Conservation (phyloP, 768 basidiomycete species). For the Mycena alexandri region DNA sequence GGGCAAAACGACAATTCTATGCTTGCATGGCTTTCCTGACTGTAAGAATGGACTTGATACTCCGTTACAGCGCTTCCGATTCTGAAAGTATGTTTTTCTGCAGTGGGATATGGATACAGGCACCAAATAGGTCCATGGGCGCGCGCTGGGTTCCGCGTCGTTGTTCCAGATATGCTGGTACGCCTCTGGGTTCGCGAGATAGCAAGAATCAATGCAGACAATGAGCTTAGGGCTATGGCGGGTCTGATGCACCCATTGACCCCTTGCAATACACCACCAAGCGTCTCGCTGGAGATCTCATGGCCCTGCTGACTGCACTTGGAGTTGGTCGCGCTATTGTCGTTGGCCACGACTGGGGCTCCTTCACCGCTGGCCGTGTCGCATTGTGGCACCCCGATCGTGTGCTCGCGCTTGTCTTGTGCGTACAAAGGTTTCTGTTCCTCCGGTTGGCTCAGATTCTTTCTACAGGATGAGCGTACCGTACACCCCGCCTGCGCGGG, state of each 20-base stretch:
- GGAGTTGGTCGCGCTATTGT: slow-evolving; percentile 68
- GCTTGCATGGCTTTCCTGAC: slow-evolving; percentile 88
- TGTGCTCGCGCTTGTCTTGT: slow-evolving; percentile 71
- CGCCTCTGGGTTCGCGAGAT: too few species aligned
- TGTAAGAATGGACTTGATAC: slow-evolving; percentile 48
- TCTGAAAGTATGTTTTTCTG: background rate
- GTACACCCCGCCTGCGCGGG: slow-evolving; percentile 68
- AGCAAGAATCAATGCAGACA: too few species aligned
- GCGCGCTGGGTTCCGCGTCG: slow-evolving; percentile 68
- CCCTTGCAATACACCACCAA: slow-evolving; percentile 70
- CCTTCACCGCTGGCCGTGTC: slow-evolving; percentile 72
- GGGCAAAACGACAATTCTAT: slow-evolving; percentile 68
- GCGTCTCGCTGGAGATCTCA: slow-evolving; percentile 71
- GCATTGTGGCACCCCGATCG: slow-evolving; percentile 80
- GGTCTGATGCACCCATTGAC: slow-evolving; percentile 70
- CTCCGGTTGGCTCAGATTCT: slow-evolving; percentile 9
- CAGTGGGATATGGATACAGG: slow-evolving; percentile 71
- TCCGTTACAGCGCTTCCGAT: background rate
- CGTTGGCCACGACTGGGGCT: slow-evolving; percentile 88
- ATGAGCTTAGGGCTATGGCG: slow-evolving; percentile 70
- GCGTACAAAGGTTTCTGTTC: slow-evolving; percentile 40
- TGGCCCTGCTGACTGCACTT: slow-evolving; percentile 72
- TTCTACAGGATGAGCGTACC: slow-evolving; percentile 72
- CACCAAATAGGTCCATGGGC: slow-evolving; percentile 82
- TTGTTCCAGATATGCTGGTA: slow-evolving; percentile 67